phyloP scores from a whole-genome alignment of 2,329 filamentous ascomycete species.

The Calonectria naviculata region DNA sequence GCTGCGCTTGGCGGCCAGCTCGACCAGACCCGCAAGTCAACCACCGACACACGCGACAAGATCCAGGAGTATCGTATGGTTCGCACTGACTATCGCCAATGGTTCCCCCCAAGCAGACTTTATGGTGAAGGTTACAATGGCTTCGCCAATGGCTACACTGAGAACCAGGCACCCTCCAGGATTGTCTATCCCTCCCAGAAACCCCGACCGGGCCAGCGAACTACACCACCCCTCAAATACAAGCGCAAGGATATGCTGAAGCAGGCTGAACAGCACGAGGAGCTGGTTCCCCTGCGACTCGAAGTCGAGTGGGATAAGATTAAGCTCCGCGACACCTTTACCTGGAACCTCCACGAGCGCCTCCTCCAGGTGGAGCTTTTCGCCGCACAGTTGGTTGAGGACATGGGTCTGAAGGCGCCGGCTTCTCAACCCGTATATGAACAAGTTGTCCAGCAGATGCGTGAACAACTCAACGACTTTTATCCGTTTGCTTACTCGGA shows the following conservation, averaged over 20 bases:
- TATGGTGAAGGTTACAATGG: conserved; percentile 86
- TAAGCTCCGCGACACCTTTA: conserved; percentile 96
- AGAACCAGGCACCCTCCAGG: conserved; percentile 72
- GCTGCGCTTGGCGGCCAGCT: conserved; percentile 63
- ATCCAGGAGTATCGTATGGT: conserved; percentile 76
- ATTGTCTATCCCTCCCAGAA: conserved; percentile 85
- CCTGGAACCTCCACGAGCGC: conserved; percentile 97
- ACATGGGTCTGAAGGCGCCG: conserved; percentile 83
- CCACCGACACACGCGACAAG: conserved; percentile 73
- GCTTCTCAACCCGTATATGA: conserved; percentile 72
- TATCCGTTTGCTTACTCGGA: conserved; percentile 92
- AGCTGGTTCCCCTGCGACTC: conserved; percentile 89
- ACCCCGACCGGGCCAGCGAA: conserved; percentile 80
- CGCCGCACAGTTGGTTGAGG: conserved; percentile 89
- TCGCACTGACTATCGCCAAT: conserved; percentile 64
- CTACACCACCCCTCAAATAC: conserved; percentile 78
- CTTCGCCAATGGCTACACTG: conserved; percentile 89
- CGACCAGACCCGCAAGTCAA: conserved; percentile 65
- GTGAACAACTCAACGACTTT: conserved; percentile 92
- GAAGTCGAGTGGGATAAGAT: conserved; percentile 97
- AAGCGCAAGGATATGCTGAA: conserved; percentile 82
- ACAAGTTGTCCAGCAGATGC: conserved; percentile 75
- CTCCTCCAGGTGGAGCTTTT: conserved; percentile 84
- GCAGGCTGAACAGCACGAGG: conserved; percentile 91
- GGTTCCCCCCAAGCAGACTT: conserved; percentile 66